Evolutionary conservation across 495 filamentous ascomycete species (phyloP), one percentile per base, ranked within the genome.

Genomic region (Tuber microsphaerosporum): DNA sequence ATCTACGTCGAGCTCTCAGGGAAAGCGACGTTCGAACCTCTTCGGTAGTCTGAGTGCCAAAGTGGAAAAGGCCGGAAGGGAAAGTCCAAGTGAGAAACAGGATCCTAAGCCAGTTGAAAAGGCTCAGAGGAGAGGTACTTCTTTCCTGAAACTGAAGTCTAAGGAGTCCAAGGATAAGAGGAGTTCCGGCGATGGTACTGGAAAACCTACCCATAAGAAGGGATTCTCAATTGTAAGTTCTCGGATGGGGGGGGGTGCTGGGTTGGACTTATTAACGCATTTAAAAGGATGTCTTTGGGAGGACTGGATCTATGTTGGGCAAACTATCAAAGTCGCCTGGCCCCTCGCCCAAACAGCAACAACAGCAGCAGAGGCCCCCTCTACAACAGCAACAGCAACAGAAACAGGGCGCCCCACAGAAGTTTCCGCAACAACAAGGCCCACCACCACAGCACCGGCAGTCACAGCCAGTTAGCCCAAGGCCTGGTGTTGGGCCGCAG

Each of bases 291-390:
- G 77, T 79, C 20, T 79, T 79, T 75, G 77, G 76, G 51, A 79
- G 77, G n/a, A 79, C 77, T 12, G 70, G 76, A 39, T 79, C 76
- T 14, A 79, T 79, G 77, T 73, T 79, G 65, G 76, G 77, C 1
- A 79, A 79, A 42, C 71, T 79, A 31, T 79, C 77, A 65, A 79
- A 72, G 65, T 79, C 77, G n/a, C 51, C 76, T 19, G 7, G 26
- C 17, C 56, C 56, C 26, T 34, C 56, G 26, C 31, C 26, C 70
- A 79, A 76, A 43, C 77, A 76, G 34, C 69, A 77, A 51, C 56
- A 48, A 5, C 48, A 45, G 39, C 39, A 41, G 16, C 76, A 79
- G 48, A 14, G 75, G 44, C 70, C 68, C 9, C 77, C 76, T 41
- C 77, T 73, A 4, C 20, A 73, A 43, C 76, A 79, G 14, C 61